Percentiles rank a stretch among this genome's conserved stretches.
phyloP scores from a whole-genome alignment of 495 filamentous ascomycete species.

The Acidomyces sp. region DNA sequence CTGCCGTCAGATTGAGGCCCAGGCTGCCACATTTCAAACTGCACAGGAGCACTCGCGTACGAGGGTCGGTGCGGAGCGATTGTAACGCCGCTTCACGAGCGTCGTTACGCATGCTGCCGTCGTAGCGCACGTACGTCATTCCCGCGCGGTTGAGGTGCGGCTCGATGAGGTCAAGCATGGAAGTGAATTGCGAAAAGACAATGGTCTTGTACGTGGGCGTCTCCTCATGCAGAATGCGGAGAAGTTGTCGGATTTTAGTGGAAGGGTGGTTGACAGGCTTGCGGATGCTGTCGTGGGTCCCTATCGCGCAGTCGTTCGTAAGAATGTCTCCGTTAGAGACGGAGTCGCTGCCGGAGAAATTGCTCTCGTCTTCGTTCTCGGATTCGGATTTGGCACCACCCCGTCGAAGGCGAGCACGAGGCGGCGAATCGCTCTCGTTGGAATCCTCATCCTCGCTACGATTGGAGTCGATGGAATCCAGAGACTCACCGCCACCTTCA shows the following conservation, averaged over 20 bases:
- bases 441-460: constrained; percentile 31
- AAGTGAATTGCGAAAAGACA: constrained; percentile 94
- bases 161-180: constrained; percentile 93
- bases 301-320: background rate
- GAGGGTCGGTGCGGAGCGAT: constrained; percentile 56
- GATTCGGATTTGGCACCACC: constrained; percentile 18
- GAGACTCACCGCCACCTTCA: constrained; percentile 70
- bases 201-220: constrained; percentile 77
- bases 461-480: constrained; percentile 48
- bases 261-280: constrained; percentile 47
- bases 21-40: constrained; percentile 85
- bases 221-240: constrained; percentile 70
- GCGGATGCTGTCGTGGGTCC: background rate
- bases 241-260: constrained; percentile 77
- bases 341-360: constrained; percentile 17
- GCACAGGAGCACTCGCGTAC: constrained; percentile 71
- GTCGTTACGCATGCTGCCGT: constrained; percentile 92
- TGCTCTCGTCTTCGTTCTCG: constrained; percentile 27
- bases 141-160: constrained; percentile 66
- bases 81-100: constrained; percentile 74
- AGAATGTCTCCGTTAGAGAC: constrained; percentile 1
- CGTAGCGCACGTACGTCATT: constrained; percentile 75
- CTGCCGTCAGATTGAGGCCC: constrained; percentile 87
- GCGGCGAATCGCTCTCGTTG: constrained; percentile 19
- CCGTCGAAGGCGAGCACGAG: constrained; percentile 10